Evolutionary conservation across 1,284 basidiomycete species (phyloP).

Genomic region (Sporisorium scitamineum): DNA sequence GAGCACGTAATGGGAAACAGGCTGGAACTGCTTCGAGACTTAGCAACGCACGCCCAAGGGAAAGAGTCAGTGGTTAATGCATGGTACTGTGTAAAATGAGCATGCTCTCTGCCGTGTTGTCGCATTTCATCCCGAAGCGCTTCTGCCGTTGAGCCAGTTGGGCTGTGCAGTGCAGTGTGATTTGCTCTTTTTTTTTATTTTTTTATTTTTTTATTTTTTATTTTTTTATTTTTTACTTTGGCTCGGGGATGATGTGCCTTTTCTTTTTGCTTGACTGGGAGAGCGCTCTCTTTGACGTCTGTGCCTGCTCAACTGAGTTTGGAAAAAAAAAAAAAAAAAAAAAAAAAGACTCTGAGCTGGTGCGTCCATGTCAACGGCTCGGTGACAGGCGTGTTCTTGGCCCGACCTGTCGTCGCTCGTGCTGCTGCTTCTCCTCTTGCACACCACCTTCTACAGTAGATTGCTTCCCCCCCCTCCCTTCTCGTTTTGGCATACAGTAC

Average conservation of each 20-base stretch:
- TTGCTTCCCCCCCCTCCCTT: neutral
- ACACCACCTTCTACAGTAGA: neutral
- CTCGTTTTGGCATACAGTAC: neutral
- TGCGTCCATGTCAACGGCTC: slow-evolving; percentile 2
- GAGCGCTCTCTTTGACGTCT: slow-evolving; percentile 1
- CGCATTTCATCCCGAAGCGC: slow-evolving; percentile 5
- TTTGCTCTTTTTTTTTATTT: no score
- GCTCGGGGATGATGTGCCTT: slow-evolving; percentile 1
- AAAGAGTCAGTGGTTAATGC: neutral
- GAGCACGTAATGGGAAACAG: no score
- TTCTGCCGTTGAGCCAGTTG: no score
- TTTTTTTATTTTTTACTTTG: neutral
- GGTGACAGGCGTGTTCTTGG: slow-evolving; percentile 1
- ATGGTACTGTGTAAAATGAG: no score
- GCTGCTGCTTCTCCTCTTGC: no score
- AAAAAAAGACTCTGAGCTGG: neutral
- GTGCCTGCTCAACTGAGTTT: neutral
- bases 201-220: no score
- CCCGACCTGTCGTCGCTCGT: neutral
- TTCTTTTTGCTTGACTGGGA: neutral
- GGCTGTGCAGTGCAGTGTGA: neutral
- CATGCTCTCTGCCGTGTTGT: slow-evolving; percentile 3
- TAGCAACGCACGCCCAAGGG: neutral
- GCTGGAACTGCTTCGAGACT: neutral
- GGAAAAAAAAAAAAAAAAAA: neutral